Conservation (phyloP, 208 protist genomes). For the Crithidia brevicula region DNA sequence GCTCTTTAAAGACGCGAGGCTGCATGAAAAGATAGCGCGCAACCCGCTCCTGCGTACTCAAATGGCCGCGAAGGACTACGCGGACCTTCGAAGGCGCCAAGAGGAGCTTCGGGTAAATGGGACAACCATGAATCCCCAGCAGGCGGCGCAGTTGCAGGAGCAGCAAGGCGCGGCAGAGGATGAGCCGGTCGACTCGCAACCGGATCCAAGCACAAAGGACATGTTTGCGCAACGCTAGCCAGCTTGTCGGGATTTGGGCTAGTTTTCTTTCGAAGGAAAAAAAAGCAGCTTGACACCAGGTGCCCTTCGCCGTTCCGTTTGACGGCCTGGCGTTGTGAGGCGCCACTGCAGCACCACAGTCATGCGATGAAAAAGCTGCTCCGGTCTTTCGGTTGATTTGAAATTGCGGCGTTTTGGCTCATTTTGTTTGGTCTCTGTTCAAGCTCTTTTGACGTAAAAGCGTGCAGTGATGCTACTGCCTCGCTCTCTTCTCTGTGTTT, state of each 20-base stretch:
- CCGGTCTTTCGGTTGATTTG: not conserved
- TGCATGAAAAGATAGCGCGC: slow-evolving; percentile 54
- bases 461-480: slow-evolving; percentile 4
- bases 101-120: slow-evolving; percentile 54
- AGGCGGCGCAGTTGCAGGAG: slow-evolving; percentile 58
- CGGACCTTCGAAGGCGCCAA: slow-evolving; percentile 56
- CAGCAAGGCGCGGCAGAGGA: slow-evolving; percentile 37
- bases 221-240: slow-evolving; percentile 45
- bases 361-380: no score
- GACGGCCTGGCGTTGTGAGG: no score
- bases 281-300: no score
- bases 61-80: slow-evolving; percentile 74
- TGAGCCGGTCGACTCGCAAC: slow-evolving; percentile 48
- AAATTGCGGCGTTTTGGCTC: no score
- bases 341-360: no score
- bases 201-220: slow-evolving; percentile 55
- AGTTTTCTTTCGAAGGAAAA: no score
- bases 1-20: slow-evolving; percentile 67
- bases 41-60: slow-evolving; percentile 77
- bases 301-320: no score
- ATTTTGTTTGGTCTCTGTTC: no score
- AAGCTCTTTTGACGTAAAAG: not conserved
- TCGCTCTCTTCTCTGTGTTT: slow-evolving; percentile 7
- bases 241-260: no score
- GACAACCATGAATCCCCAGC: slow-evolving; percentile 54